Percentiles rank a stretch among this genome's conserved stretches.
These are phyloP conservation scores for Elongisporangium senticosum DNA, from an alignment of 352 stramenopile genomes.

Conservation along the genomic window DNA sequence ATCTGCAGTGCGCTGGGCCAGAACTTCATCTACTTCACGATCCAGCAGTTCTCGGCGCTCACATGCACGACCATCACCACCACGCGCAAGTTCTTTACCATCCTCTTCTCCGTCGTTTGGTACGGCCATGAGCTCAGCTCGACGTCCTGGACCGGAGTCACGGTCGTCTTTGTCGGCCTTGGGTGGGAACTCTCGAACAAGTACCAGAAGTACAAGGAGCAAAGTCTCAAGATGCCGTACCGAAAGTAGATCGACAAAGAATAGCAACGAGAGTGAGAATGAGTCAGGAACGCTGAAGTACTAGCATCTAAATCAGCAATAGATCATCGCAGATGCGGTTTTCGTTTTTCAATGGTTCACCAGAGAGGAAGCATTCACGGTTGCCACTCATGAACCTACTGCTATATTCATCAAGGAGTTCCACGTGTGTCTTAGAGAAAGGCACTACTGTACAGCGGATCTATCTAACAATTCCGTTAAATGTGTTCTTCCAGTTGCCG, in stretches of 20 bases:
- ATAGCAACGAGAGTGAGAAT: conserved; percentile 4
- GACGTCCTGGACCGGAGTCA: conserved; percentile 90
- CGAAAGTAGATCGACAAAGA: conserved; percentile 1
- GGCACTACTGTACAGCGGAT: not conserved
- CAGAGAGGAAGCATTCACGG: too few relatives aligned
- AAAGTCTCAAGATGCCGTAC: conserved; percentile 33
- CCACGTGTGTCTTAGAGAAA: not conserved
- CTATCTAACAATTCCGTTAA: not conserved
- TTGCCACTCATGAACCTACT: too few relatives aligned
- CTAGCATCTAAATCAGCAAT: not conserved
- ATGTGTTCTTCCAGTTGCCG: not conserved
- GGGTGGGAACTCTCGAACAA: conserved; percentile 83
- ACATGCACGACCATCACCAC: conserved; percentile 99
- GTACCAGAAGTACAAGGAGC: conserved; percentile 78
- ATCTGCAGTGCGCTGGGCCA: conserved; percentile 95
- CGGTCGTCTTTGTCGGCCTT: conserved; percentile 89
- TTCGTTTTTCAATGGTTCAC: conserved; percentile 1
- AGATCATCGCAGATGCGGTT: not conserved
- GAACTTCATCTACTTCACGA: conserved; percentile 99
- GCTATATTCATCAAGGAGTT: too few relatives aligned
- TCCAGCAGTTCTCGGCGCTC: conserved; percentile 97
- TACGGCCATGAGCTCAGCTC: conserved; percentile 91
- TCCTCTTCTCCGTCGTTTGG: conserved; percentile 96
- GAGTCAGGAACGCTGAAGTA: not conserved
- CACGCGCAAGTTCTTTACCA: conserved; percentile 99